A percentile compares a stretch with the other conserved stretches of the same genome.
Conservation (phyloP, 306 rosid genomes). For the Lagenaria siceraria region DNA sequence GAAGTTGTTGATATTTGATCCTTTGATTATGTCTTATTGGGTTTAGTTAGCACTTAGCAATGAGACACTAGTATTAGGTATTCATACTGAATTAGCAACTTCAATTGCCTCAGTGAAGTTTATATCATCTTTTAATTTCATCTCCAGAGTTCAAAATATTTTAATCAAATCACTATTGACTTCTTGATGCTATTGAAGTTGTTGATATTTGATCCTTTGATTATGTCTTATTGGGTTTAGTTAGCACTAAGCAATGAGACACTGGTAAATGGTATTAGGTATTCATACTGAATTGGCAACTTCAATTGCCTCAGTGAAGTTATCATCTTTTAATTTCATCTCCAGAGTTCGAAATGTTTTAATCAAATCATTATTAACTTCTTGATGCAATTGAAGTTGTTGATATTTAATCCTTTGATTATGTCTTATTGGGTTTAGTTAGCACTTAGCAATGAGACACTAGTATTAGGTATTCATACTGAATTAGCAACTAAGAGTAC, state of each 20-base stretch:
- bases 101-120: neutral
- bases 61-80: neutral
- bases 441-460: neutral
- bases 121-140: neutral
- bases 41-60: neutral
- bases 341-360: neutral
- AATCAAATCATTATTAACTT: neutral
- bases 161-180: neutral
- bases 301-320: no score
- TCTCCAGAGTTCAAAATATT: neutral
- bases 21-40: neutral
- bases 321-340: neutral
- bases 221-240: neutral
- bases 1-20: neutral
- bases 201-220: neutral
- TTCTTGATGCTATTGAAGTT: neutral
- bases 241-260: neutral
- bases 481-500: neutral
- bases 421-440: neutral
- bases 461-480: neutral
- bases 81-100: neutral
- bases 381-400: neutral
- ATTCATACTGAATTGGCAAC: neutral
- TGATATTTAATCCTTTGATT: neutral
- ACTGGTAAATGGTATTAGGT: neutral